Conservation (phyloP, 345 rosid genomes). For the Dipteronia sinensis region DNA sequence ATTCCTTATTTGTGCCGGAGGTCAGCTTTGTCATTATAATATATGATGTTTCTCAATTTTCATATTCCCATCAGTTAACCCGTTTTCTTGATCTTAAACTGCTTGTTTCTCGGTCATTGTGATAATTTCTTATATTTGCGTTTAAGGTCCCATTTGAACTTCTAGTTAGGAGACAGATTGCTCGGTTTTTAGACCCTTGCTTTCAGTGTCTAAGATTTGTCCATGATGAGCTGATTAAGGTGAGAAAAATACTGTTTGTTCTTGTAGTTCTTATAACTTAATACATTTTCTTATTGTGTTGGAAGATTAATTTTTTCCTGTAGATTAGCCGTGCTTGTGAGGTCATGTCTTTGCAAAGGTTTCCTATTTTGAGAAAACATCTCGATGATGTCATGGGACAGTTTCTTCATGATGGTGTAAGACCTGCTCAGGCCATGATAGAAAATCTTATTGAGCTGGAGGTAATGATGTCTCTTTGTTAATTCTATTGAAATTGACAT, state of each 20-base stretch:
- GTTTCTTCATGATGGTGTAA: slow-evolving; percentile 50
- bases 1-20: slow-evolving; percentile 67
- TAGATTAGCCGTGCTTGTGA: slow-evolving; percentile 65
- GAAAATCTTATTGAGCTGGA: slow-evolving; percentile 60
- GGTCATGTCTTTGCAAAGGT: slow-evolving; percentile 55
- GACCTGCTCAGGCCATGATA: slow-evolving; percentile 63
- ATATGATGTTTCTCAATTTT: background rate
- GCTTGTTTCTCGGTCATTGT: slow-evolving; percentile 4
- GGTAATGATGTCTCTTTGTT: slow-evolving; percentile 34
- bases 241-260: slow-evolving; percentile 23
- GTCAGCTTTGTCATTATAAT: slow-evolving; percentile 34
- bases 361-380: slow-evolving; percentile 57
- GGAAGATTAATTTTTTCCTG: slow-evolving; percentile 13
- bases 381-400: slow-evolving; percentile 55
- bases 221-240: slow-evolving; percentile 69
- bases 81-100: slow-evolving; percentile 6
- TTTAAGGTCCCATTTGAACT: slow-evolving; percentile 74
- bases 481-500: background rate
- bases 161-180: slow-evolving; percentile 63
- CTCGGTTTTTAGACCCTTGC: slow-evolving; percentile 64
- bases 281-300: background rate
- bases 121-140: slow-evolving; percentile 9
- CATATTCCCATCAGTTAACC: slow-evolving; percentile 8
- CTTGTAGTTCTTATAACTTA: background rate
- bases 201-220: slow-evolving; percentile 68